Conservation (phyloP, 768 basidiomycete genomes). For the Candolleomyces aberdarensis region DNA sequence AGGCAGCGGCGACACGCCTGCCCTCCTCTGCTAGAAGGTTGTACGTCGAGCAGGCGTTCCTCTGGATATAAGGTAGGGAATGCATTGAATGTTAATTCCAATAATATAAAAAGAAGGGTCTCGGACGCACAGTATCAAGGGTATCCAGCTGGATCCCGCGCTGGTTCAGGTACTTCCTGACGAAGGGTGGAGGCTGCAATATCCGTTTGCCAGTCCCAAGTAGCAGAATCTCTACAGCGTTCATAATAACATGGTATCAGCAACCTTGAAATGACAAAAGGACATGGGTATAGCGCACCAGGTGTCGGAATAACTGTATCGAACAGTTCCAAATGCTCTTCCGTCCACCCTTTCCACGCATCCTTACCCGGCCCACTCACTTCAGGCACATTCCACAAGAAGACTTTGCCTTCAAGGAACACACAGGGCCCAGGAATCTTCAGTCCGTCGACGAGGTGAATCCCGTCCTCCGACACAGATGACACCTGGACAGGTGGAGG, state of each 20-base stretch:
- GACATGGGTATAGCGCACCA: slow-evolving; percentile 47
- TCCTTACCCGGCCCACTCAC: slow-evolving; percentile 29
- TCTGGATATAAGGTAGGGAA: slow-evolving; percentile 36
- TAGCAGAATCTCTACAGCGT: slow-evolving; percentile 73
- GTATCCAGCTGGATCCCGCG: slow-evolving; percentile 87
- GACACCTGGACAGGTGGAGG: slow-evolving; percentile 72
- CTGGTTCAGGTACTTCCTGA: slow-evolving; percentile 65
- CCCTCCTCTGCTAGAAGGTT: slow-evolving; percentile 94
- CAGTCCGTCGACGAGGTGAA: slow-evolving; percentile 76
- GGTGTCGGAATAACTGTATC: slow-evolving; percentile 82
- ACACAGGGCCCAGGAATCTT: slow-evolving; percentile 75
- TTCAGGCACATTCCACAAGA: slow-evolving; percentile 83
- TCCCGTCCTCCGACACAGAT: slow-evolving; percentile 59
- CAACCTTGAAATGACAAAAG: background rate
- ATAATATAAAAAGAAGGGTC: background rate
- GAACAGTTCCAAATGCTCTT: slow-evolving; percentile 76
- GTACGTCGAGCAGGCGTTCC: slow-evolving; percentile 94
- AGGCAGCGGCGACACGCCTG: slow-evolving; percentile 84
- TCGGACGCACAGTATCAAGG: slow-evolving; percentile 72
- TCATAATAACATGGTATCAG: background rate
- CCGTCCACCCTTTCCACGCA: slow-evolving; percentile 66
- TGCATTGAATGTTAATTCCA: background rate
- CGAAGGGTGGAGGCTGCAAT: slow-evolving; percentile 61
- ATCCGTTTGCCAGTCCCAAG: slow-evolving; percentile 82
- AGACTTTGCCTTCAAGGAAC: slow-evolving; percentile 81